phyloP scores from a whole-genome alignment of 1,284 basidiomycete genomes.

The Fistulina hepatica region DNA sequence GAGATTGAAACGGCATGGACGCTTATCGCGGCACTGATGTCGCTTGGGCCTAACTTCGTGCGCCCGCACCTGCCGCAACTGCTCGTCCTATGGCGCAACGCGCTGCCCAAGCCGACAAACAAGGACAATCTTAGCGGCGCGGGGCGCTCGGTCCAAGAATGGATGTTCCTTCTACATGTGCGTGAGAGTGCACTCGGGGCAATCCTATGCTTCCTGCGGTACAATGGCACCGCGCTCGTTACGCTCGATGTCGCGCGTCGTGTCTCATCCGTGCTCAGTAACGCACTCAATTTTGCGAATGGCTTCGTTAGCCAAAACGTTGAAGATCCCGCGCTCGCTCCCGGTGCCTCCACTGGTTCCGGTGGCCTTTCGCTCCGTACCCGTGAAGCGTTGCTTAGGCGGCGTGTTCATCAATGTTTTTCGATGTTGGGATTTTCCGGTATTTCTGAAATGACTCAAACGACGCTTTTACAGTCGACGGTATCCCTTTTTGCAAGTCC shows the following conservation, averaged over 20 bases:
- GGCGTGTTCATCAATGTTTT: conserved; percentile 87
- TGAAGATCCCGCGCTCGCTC: conserved; percentile 30
- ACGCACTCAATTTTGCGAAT: conserved; percentile 85
- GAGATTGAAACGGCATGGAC: conserved; percentile 97
- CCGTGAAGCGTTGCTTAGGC: conserved; percentile 75
- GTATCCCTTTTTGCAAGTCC: conserved; percentile 83
- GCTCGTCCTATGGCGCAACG: conserved; percentile 93
- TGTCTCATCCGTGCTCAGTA: conserved; percentile 78
- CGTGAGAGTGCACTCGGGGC: conserved; percentile 86
- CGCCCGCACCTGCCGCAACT: conserved; percentile 87
- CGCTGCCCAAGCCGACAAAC: conserved; percentile 85
- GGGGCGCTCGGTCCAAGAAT: conserved; percentile 67
- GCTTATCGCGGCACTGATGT: conserved; percentile 82
- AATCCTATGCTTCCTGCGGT: conserved; percentile 78
- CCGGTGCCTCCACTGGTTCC: conserved; percentile 23
- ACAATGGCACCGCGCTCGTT: conserved; percentile 68
- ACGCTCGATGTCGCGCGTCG: conserved; percentile 87
- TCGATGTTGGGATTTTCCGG: conserved; percentile 68
- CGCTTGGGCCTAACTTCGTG: conserved; percentile 89
- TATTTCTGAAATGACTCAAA: conserved; percentile 75
- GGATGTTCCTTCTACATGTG: conserved; percentile 87
- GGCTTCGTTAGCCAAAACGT: conserved; percentile 46
- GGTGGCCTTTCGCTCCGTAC: conserved; percentile 57
- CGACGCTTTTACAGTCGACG: conserved; percentile 72
- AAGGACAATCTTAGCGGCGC: conserved; percentile 63